Evolutionary conservation across 2,329 filamentous ascomycete genomes (phyloP).

Genomic region (Ophiostoma sp.): DNA sequence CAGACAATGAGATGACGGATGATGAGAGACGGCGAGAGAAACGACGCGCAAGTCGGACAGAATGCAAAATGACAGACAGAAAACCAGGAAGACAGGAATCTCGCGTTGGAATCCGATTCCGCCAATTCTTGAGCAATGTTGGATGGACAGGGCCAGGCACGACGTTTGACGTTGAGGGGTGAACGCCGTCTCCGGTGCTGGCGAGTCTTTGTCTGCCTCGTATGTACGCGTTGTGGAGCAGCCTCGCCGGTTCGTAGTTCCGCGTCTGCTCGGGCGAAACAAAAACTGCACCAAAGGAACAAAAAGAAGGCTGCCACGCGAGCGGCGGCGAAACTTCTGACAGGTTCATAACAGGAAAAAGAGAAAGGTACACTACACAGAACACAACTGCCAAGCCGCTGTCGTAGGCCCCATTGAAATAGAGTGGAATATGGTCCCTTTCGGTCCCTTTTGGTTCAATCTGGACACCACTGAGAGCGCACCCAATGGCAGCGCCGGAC

Average conservation of each 20-base stretch:
- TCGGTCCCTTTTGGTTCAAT: not conserved
- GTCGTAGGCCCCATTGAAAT: not conserved
- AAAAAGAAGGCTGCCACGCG: not conserved
- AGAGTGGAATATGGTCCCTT: not conserved
- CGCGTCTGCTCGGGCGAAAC: slow-evolving; percentile 17
- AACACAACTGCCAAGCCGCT: not conserved
- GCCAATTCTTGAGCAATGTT: not conserved
- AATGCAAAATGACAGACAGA: not conserved
- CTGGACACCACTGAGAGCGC: not conserved
- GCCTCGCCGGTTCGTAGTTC: slow-evolving; percentile 17
- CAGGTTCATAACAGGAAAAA: not conserved
- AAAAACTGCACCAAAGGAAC: not conserved
- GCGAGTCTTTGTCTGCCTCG: not conserved
- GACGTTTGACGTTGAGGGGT: not conserved
- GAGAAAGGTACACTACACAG: not conserved
- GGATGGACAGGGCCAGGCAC: not conserved
- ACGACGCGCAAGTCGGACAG: not conserved
- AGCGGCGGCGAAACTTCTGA: not conserved
- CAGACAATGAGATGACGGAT: not conserved
- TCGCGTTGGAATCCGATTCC: not conserved
- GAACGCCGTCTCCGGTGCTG: slow-evolving; percentile 1
- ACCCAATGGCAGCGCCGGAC: not conserved
- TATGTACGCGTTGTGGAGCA: slow-evolving; percentile 22
- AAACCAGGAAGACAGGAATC: not conserved
- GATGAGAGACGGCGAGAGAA: not conserved